These are phyloP conservation scores for Dendryphion nanum DNA, from an alignment of 2,329 filamentous ascomycete genomes.

Conservation along the genomic window DNA sequence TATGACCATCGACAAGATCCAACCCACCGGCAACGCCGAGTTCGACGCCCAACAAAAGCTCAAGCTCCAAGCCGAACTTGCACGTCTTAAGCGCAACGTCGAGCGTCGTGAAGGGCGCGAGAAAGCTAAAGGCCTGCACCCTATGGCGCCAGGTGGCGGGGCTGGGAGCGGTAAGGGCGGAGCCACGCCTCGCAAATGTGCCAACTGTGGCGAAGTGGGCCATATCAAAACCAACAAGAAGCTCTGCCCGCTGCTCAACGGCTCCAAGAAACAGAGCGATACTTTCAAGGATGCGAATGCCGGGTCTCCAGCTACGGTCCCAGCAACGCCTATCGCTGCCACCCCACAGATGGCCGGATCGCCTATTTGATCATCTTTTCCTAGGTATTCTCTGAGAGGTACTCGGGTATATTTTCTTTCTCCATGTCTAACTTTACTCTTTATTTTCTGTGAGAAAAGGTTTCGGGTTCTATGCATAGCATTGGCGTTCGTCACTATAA, in stretches of 20 bases:
- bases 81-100: slow-evolving; percentile 85
- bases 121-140: slow-evolving; percentile 70
- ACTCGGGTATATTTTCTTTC: too few relatives aligned
- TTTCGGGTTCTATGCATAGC: too few relatives aligned
- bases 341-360: slow-evolving; percentile 13
- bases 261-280: slow-evolving; percentile 38
- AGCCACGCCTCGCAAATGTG: slow-evolving; percentile 78
- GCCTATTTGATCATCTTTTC: slow-evolving; percentile 5
- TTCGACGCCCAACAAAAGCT: slow-evolving; percentile 61
- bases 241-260: slow-evolving; percentile 46
- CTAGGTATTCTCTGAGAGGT: too few relatives aligned
- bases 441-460: too few relatives aligned
- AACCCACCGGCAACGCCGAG: slow-evolving; percentile 66
- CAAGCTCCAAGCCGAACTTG: slow-evolving; percentile 71
- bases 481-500: too few relatives aligned
- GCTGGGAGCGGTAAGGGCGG: slow-evolving; percentile 51
- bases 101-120: slow-evolving; percentile 87
- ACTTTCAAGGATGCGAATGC: slow-evolving; percentile 35
- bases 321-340: slow-evolving; percentile 11
- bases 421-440: too few relatives aligned
- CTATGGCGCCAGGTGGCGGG: slow-evolving; percentile 46
- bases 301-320: slow-evolving; percentile 21
- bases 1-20: slow-evolving; percentile 66
- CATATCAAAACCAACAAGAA: slow-evolving; percentile 99
- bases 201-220: slow-evolving; percentile 93